phyloP scores from a whole-genome alignment of 768 basidiomycete genomes.

The Amanita muscaria region DNA sequence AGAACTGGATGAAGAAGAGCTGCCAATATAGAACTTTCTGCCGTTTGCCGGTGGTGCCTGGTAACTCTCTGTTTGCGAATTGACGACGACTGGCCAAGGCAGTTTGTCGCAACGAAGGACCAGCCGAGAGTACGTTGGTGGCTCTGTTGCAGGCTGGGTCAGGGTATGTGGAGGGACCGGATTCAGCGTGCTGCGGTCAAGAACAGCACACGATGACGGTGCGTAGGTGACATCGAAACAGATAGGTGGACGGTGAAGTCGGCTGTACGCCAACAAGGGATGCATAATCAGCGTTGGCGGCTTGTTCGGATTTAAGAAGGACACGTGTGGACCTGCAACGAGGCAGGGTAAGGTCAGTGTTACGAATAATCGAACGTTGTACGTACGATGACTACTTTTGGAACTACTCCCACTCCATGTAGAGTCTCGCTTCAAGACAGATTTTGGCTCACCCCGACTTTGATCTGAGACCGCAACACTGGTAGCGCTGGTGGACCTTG shows the following conservation, averaged over 20 bases:
- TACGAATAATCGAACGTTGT: constrained; percentile 5
- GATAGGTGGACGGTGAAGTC: constrained; percentile 50
- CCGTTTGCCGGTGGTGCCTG: no score
- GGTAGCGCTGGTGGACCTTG: constrained; percentile 27
- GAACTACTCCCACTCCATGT: constrained; percentile 35
- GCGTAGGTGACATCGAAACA: constrained; percentile 50
- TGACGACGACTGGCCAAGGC: constrained; percentile 52
- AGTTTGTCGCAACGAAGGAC: constrained; percentile 48
- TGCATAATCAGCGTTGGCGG: constrained; percentile 46
- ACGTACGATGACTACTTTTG: constrained; percentile 31
- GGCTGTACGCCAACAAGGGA: constrained; percentile 50
- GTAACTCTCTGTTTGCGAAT: constrained; percentile 10
- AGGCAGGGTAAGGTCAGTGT: constrained; percentile 1
- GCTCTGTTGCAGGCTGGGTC: constrained; percentile 56
- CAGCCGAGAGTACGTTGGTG: constrained; percentile 36
- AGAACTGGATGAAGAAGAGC: constrained; percentile 1
- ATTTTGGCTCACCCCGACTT: constrained; percentile 31
- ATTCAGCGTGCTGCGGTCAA: constrained; percentile 44
- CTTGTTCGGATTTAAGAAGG: constrained; percentile 26
- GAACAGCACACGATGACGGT: constrained; percentile 48
- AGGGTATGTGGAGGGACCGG: constrained; percentile 50
- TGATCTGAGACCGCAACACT: constrained; percentile 22
- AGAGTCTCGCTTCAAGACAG: constrained; percentile 38
- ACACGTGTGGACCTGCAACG: constrained; percentile 24
- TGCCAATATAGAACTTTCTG: constrained; percentile 7